A percentile compares a stretch with the other conserved stretches of the same genome.
These are phyloP conservation scores for Saccharomycopsis vini DNA, from an alignment of 805 yeast species.

Conservation along the genomic window DNA sequence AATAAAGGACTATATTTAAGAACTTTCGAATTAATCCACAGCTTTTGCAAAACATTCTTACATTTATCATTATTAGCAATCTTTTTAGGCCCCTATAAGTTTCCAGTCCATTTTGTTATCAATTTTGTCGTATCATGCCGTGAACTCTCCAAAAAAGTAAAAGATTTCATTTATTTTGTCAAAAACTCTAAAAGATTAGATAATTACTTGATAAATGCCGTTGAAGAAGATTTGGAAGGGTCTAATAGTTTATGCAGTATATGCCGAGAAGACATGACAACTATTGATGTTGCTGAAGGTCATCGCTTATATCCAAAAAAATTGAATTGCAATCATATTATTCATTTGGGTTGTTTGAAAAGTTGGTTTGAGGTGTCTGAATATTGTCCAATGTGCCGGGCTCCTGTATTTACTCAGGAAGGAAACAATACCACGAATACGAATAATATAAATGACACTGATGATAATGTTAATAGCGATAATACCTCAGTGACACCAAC, in stretches of 20 bases:
- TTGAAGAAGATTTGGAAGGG: slow-evolving; percentile 48
- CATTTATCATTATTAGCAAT: slow-evolving; percentile 27
- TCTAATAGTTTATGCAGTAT: slow-evolving; percentile 69
- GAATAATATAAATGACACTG: background rate
- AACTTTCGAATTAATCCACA: slow-evolving; percentile 43
- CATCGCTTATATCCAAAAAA: slow-evolving; percentile 59
- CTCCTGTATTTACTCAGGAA: slow-evolving; percentile 41
- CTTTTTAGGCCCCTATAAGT: slow-evolving; percentile 35
- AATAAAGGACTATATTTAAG: slow-evolving; percentile 52
- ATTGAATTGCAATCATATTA: slow-evolving; percentile 75
- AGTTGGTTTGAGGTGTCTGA: slow-evolving; percentile 91
- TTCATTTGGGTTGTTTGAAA: slow-evolving; percentile 83
- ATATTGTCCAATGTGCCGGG: slow-evolving; percentile 87
- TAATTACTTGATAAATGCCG: slow-evolving; percentile 52
- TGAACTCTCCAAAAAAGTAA: slow-evolving; percentile 27
- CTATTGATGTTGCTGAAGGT: slow-evolving; percentile 29
- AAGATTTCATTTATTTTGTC: slow-evolving; percentile 32
- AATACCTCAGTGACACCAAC: no score
- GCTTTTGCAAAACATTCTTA: slow-evolving; percentile 32
- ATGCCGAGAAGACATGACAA: slow-evolving; percentile 82
- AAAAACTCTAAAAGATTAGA: slow-evolving; percentile 54
- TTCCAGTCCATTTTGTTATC: slow-evolving; percentile 41
- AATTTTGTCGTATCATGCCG: slow-evolving; percentile 35
- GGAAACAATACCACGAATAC: background rate
- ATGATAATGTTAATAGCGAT: background rate